Evolutionary conservation across 768 basidiomycete genomes (phyloP).

Genomic region (Tremella fuciformis): DNA sequence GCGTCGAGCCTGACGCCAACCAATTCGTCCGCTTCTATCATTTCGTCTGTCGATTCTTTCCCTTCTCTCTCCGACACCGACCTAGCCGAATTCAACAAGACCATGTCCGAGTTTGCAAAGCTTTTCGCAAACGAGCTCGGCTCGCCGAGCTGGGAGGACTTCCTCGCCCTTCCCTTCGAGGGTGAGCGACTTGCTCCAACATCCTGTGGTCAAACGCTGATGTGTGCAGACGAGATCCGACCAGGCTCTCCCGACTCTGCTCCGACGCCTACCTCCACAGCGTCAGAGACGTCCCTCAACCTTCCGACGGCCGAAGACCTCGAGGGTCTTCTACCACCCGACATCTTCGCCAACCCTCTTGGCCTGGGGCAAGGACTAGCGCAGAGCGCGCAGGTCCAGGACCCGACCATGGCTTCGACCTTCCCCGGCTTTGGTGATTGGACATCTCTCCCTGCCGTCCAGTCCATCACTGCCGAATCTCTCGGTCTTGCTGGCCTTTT

Average conservation of each 20-base stretch:
- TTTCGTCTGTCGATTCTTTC: background rate
- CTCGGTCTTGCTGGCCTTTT: constrained; percentile 3
- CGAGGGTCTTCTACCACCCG: constrained; percentile 14
- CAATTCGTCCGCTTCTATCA: background rate
- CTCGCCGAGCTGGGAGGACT: constrained; percentile 2
- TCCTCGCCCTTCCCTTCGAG: constrained; percentile 1
- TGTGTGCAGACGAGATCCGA: background rate
- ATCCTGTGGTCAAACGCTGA: background rate
- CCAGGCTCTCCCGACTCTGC: background rate
- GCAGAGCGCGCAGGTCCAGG: constrained; percentile 13
- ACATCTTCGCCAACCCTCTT: constrained; percentile 16
- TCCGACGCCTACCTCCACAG: constrained; percentile 32
- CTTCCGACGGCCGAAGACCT: constrained; percentile 27
- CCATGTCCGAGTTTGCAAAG: background rate
- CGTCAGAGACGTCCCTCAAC: constrained; percentile 37
- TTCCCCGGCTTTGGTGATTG: constrained; percentile 16
- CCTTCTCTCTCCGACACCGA: background rate
- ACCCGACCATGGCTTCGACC: constrained; percentile 35
- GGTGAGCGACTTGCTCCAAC: background rate
- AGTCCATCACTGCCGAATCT: constrained; percentile 5
- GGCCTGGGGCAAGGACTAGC: constrained; percentile 8
- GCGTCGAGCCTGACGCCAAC: background rate
- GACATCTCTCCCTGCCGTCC: background rate
- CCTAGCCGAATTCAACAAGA: background rate
- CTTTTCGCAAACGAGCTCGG: constrained; percentile 6